Conservation (phyloP, 2,329 filamentous ascomycete genomes). For the Nothopassalora personata region DNA sequence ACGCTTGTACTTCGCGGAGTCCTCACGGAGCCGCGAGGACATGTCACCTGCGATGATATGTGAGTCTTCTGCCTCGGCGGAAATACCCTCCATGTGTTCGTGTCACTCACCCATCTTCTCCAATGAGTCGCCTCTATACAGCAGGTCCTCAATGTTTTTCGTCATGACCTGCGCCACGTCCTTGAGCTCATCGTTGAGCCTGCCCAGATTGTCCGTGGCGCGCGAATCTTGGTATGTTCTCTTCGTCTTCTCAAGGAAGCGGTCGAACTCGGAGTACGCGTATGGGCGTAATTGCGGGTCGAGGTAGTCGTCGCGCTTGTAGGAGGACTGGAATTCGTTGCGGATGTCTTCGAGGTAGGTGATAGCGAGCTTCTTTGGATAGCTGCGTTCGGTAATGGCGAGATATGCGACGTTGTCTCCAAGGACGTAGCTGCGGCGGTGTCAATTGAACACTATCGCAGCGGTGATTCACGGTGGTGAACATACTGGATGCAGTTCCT, state of each 20-base stretch:
- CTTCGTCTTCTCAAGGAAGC: conserved; percentile 88
- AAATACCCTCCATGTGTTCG: conserved; percentile 48
- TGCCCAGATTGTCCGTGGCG: conserved; percentile 86
- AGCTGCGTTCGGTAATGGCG: conserved; percentile 86
- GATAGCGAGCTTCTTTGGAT: conserved; percentile 96
- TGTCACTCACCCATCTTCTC: conserved; percentile 77
- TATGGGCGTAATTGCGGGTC: conserved; percentile 76
- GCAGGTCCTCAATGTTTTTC: conserved; percentile 96
- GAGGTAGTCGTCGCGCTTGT: conserved; percentile 68
- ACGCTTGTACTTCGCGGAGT: conserved; percentile 88
- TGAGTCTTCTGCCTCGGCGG: conserved; percentile 1
- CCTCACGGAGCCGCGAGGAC: conserved; percentile 69
- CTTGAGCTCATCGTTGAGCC: conserved; percentile 92
- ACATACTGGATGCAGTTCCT: conserved; percentile 79
- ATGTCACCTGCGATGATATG: conserved; percentile 17
- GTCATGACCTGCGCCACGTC: conserved; percentile 99
- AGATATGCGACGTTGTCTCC: conserved; percentile 80
- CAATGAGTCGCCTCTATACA: conserved; percentile 89
- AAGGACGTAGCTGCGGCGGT: conserved; percentile 67
- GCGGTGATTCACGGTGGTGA: neutral
- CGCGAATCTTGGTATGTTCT: conserved; percentile 90
- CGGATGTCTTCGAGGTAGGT: conserved; percentile 93
- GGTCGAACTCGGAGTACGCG: conserved; percentile 97
- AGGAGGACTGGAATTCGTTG: conserved; percentile 83
- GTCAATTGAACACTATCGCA: conserved; percentile 18